Conservation (phyloP, 805 yeast species). For the Starmerella gropengiesseri region DNA sequence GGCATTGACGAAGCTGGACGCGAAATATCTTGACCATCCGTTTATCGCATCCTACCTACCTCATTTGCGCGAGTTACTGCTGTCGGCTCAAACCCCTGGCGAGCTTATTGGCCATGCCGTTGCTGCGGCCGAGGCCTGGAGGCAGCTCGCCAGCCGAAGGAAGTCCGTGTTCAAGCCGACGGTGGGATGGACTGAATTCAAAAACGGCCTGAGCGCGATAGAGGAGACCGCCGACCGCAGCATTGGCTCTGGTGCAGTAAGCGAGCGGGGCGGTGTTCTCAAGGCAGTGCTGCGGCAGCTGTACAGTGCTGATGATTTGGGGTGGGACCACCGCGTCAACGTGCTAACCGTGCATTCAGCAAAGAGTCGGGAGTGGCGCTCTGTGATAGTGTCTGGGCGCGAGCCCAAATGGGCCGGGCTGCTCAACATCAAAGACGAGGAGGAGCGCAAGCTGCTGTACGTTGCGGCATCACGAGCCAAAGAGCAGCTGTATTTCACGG, state of each 20-base stretch:
- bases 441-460: conserved; percentile 24
- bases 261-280: conserved; percentile 8
- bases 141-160: not conserved
- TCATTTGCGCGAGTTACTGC: conserved; percentile 1
- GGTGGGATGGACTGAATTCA: conserved; percentile 3
- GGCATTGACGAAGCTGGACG: not conserved
- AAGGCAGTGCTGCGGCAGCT: conserved; percentile 1
- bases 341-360: conserved; percentile 19
- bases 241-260: no score
- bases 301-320: not conserved
- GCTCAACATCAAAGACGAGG: conserved; percentile 9
- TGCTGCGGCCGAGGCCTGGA: not conserved
- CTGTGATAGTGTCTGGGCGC: conserved; percentile 14
- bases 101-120: not conserved
- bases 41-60: conserved; percentile 5
- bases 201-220: not conserved
- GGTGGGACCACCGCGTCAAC: conserved; percentile 6
- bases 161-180: not conserved
- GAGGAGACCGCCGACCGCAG: no score
- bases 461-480: conserved; percentile 27
- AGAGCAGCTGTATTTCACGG: conserved; percentile 10
- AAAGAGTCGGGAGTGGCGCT: conserved; percentile 21
- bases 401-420: not conserved
- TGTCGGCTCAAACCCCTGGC: not conserved
- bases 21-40: not conserved